phyloP scores from a whole-genome alignment of 805 yeast genomes.

The Metschnikowia cubensis region DNA sequence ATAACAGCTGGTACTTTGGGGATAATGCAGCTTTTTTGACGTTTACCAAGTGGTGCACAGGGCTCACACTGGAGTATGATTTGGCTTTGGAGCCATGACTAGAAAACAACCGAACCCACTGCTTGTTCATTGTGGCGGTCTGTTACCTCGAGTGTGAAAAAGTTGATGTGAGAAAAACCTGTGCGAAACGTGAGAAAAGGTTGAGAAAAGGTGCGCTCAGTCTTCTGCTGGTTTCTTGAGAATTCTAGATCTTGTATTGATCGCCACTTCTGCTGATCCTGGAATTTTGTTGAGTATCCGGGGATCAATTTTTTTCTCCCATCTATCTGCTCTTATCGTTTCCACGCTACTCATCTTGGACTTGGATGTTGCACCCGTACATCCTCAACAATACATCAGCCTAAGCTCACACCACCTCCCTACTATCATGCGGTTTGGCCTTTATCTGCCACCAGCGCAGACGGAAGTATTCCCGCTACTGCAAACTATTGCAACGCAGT shows the following conservation, averaged over 20 bases:
- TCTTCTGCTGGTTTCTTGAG: background rate
- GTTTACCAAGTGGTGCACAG: constrained; percentile 86
- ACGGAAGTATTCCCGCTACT: background rate
- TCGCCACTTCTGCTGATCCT: background rate
- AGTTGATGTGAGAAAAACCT: constrained; percentile 10
- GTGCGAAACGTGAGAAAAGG: constrained; percentile 2
- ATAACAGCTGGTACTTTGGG: constrained; percentile 67
- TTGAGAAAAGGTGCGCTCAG: constrained; percentile 4
- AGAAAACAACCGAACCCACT: constrained; percentile 29
- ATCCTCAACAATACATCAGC: background rate
- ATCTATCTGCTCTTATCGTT: background rate
- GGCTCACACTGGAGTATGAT: constrained; percentile 67
- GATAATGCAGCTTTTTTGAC: constrained; percentile 71
- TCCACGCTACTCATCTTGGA: background rate
- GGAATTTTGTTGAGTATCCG: background rate
- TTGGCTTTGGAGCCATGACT: constrained; percentile 47
- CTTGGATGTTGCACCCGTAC: background rate
- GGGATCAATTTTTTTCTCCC: background rate
- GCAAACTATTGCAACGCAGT: background rate
- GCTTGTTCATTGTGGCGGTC: constrained; percentile 18
- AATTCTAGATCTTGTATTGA: background rate
- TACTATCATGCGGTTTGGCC: background rate
- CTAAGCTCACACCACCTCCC: background rate
- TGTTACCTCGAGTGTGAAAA: constrained; percentile 6
- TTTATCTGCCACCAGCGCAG: constrained; percentile 3